phyloP scores from a whole-genome alignment of 192 early-diverging fungal genomes.

The Cladochytrium replicatum region DNA sequence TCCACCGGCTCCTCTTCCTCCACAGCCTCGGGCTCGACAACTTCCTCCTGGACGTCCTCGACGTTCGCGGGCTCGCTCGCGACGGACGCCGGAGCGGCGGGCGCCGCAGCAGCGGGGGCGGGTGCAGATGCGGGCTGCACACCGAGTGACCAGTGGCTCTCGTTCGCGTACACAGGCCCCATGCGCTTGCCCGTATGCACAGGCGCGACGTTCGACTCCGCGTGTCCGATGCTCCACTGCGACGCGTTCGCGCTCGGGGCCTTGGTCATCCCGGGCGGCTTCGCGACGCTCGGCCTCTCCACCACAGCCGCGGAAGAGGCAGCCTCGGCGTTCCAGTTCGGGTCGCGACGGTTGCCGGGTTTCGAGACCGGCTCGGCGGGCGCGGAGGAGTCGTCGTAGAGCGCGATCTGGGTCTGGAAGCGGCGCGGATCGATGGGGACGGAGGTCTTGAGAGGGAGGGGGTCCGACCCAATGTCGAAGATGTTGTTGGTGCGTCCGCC shows the following conservation, averaged over 20 bases:
- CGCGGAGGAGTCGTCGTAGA: constrained; percentile 16
- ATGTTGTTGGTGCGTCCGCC: constrained; percentile 27
- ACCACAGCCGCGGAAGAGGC: no score
- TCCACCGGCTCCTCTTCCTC: constrained; percentile 9
- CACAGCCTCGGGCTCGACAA: not conserved
- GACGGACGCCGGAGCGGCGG: constrained; percentile 1
- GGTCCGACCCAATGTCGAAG: constrained; percentile 20
- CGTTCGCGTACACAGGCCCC: not conserved
- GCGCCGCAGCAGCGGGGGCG: constrained; percentile 11
- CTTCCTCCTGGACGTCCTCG: constrained; percentile 3
- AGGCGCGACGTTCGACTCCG: not conserved
- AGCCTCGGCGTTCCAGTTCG: constrained; percentile 27
- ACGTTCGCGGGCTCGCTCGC: constrained; percentile 2
- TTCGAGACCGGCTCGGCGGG: constrained; percentile 1
- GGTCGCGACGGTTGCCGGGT: constrained; percentile 20
- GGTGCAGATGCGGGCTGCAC: not conserved
- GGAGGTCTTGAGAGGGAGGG: constrained; percentile 3
- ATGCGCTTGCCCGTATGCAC: constrained; percentile 3
- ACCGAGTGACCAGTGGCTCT: not conserved
- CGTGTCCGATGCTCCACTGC: constrained; percentile 1
- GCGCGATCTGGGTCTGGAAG: constrained; percentile 17
- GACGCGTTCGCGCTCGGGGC: not conserved
- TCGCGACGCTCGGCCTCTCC: not conserved
- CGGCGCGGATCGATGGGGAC: constrained; percentile 21
- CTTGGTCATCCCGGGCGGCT: constrained; percentile 4